Percentiles rank a stretch among this genome's conserved stretches.
These are phyloP conservation scores for Setaria viridis DNA, from an alignment of 202 grass and related monocot genomes.

Conservation along the genomic window DNA sequence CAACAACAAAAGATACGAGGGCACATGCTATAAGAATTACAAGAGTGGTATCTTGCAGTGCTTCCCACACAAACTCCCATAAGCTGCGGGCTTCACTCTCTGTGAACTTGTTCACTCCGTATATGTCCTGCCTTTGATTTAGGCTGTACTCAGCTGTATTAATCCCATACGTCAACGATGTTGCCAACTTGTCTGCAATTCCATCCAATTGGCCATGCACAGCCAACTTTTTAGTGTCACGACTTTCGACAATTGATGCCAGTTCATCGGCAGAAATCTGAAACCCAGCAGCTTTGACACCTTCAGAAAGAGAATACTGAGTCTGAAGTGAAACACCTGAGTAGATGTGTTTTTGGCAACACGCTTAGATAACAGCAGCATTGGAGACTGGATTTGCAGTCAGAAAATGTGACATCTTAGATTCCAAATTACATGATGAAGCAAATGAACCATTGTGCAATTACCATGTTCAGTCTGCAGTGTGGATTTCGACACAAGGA, in stretches of 20 bases:
- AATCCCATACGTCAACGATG: slow-evolving; percentile 64
- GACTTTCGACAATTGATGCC: slow-evolving; percentile 71
- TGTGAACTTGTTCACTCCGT: slow-evolving; percentile 83
- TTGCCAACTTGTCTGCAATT: slow-evolving; percentile 67
- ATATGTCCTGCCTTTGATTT: slow-evolving; percentile 57
- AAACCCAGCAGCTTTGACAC: slow-evolving; percentile 70
- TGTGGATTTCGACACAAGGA: slow-evolving; percentile 66
- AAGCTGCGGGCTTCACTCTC: slow-evolving; percentile 68
- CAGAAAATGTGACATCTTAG: slow-evolving; percentile 32
- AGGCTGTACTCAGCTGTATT: slow-evolving; percentile 46
- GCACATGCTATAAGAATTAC: slow-evolving; percentile 85
- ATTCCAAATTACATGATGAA: slow-evolving; percentile 14
- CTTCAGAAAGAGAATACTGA: slow-evolving; percentile 56
- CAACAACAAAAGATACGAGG: slow-evolving; percentile 78
- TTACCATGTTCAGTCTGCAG: slow-evolving; percentile 77
- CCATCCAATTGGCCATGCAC: slow-evolving; percentile 56
- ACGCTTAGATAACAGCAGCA: slow-evolving; percentile 51
- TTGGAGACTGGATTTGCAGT: slow-evolving; percentile 27
- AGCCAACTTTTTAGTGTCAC: slow-evolving; percentile 60
- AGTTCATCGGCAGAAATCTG: slow-evolving; percentile 79
- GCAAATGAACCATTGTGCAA: slow-evolving; percentile 21
- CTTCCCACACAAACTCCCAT: slow-evolving; percentile 90
- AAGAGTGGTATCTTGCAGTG: slow-evolving; percentile 77
- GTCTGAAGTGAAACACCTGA: slow-evolving; percentile 72
- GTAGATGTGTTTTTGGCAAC: slow-evolving; percentile 52